Evolutionary conservation across 352 stramenopile genomes (phyloP).

Genomic region (Phytophthora megakarya): DNA sequence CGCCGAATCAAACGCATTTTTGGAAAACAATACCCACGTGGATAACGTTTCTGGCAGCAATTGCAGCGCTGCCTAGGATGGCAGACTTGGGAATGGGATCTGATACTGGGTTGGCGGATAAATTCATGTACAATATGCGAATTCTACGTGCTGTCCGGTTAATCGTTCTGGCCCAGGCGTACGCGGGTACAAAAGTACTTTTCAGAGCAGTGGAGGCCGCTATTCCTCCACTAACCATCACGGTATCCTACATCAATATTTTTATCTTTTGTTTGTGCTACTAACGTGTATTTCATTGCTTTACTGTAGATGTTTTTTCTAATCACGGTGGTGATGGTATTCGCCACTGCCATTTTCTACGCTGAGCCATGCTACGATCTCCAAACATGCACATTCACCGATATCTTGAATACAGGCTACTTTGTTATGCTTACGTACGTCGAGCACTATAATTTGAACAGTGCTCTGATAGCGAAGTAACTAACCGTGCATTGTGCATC

Average conservation of each 20-base stretch:
- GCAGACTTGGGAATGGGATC: slow-evolving; percentile 1
- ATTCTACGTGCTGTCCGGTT: slow-evolving; percentile 47
- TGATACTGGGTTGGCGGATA: slow-evolving; percentile 4
- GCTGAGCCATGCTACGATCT: slow-evolving; percentile 62
- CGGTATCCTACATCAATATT: slow-evolving; percentile 22
- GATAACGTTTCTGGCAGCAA: slow-evolving; percentile 38
- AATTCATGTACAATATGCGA: slow-evolving; percentile 38
- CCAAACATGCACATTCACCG: slow-evolving; percentile 52
- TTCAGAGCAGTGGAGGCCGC: slow-evolving; percentile 38
- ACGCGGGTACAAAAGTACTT: slow-evolving; percentile 56
- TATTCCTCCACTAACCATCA: slow-evolving; percentile 51
- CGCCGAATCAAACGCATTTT: slow-evolving; percentile 29
- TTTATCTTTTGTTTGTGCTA: not conserved
- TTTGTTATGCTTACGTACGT: slow-evolving; percentile 65
- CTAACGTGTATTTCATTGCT: not conserved
- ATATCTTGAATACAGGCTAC: slow-evolving; percentile 68
- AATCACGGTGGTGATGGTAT: slow-evolving; percentile 58
- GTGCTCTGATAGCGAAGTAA: not conserved
- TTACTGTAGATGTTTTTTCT: slow-evolving; percentile 57
- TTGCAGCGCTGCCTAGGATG: slow-evolving; percentile 37
- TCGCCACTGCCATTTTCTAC: slow-evolving; percentile 60
- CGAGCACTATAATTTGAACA: not conserved
- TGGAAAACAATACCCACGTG: slow-evolving; percentile 43
- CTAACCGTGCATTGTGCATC: not conserved
- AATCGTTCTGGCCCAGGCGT: slow-evolving; percentile 37